These are phyloP conservation scores for Bauhinia variegata DNA, from an alignment of 306 rosid species.

Conservation along the genomic window DNA sequence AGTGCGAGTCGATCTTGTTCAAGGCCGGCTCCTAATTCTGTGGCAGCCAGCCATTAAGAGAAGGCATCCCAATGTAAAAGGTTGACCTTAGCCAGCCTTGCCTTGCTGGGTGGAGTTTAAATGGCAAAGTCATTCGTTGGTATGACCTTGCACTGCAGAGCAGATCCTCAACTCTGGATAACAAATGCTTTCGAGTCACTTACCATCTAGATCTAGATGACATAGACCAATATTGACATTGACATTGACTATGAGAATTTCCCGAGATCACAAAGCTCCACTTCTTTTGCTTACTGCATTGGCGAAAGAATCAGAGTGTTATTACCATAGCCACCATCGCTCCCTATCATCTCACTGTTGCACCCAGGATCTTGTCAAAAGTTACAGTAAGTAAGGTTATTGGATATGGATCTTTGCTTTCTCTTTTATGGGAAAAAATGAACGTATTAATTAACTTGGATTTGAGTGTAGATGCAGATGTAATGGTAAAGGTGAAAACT, in stretches of 20 bases:
- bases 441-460: no score
- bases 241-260: constrained; percentile 60
- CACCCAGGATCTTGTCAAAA: constrained; percentile 44
- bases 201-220: constrained; percentile 68
- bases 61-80: constrained; percentile 45
- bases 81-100: constrained; percentile 63
- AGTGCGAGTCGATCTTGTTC: constrained; percentile 38
- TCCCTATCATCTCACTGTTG: constrained; percentile 46
- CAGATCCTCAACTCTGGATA: constrained; percentile 48
- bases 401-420: no score
- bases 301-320: constrained; percentile 58
- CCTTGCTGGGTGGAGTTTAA: constrained; percentile 59
- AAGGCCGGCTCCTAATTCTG: constrained; percentile 46
- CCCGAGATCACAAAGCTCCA: constrained; percentile 24
- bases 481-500: no score
- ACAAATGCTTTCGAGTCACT: constrained; percentile 46
- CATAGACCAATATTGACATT: constrained; percentile 57
- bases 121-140: constrained; percentile 50
- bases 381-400: constrained; percentile 40
- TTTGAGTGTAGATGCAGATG: no score
- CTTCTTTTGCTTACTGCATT: constrained; percentile 51
- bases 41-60: constrained; percentile 43
- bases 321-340: constrained; percentile 61
- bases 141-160: constrained; percentile 48
- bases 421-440: no score